Percentiles rank a stretch among this genome's conserved stretches.
Conservation (phyloP, 1,284 basidiomycete species). For the Tylopilus orsonianus region DNA sequence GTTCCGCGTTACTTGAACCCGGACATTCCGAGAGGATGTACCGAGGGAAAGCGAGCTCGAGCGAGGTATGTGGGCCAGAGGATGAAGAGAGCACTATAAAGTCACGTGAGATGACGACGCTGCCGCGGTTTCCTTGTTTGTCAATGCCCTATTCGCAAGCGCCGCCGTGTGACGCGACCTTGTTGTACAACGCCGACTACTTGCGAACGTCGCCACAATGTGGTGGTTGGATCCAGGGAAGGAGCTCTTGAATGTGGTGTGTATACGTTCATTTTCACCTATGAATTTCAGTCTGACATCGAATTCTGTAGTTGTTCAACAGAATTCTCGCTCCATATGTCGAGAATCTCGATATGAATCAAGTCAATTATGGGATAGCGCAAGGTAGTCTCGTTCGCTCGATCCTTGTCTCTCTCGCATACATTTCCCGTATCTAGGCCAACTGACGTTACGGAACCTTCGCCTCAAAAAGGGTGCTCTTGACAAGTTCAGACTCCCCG, state of each 20-base stretch:
- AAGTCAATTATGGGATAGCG: constrained; percentile 93
- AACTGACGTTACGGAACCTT: constrained; percentile 80
- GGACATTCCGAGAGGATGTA: too few relatives aligned
- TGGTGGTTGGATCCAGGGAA: constrained; percentile 82
- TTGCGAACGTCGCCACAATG: constrained; percentile 42
- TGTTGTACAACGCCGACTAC: background rate
- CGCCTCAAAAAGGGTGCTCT: constrained; percentile 92
- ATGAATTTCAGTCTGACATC: constrained; percentile 1
- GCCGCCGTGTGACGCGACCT: constrained; percentile 1
- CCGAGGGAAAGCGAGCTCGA: too few relatives aligned
- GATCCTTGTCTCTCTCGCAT: background rate
- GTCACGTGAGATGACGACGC: constrained; percentile 34
- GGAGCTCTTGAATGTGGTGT: constrained; percentile 73
- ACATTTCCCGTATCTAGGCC: constrained; percentile 51
- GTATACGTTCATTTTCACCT: constrained; percentile 15
- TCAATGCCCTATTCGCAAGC: constrained; percentile 34
- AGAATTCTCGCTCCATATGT: constrained; percentile 94
- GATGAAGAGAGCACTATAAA: too few relatives aligned
- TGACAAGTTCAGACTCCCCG: constrained; percentile 94
- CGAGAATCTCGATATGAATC: constrained; percentile 93
- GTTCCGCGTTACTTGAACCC: too few relatives aligned
- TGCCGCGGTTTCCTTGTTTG: constrained; percentile 25
- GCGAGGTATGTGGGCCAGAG: too few relatives aligned
- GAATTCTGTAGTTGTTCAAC: constrained; percentile 70
- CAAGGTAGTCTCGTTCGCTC: constrained; percentile 56